Evolutionary conservation across 768 basidiomycete species (phyloP).

Genomic region (Dioszegia crocea): DNA sequence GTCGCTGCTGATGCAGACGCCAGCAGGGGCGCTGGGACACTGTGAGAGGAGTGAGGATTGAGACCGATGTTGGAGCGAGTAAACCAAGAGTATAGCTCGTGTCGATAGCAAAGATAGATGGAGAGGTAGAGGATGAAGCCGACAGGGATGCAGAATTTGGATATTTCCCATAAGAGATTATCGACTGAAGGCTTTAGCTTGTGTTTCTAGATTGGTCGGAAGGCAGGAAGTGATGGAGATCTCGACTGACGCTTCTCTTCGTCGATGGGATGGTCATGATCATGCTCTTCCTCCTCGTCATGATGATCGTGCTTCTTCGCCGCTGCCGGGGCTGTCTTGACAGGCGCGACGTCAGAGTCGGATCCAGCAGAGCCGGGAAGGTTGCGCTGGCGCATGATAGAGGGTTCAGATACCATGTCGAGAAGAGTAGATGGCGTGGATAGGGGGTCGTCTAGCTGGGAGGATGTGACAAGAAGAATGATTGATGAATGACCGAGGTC

Average conservation of each 20-base stretch:
- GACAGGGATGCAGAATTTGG: constrained; percentile 9
- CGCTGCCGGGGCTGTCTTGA: neutral
- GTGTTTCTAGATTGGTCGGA: too few relatives aligned
- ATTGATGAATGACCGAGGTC: neutral
- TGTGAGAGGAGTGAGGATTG: neutral
- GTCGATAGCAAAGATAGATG: constrained; percentile 5
- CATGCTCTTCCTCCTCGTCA: neutral
- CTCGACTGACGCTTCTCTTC: neutral
- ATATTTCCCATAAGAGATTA: constrained; percentile 9
- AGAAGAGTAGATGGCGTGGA: neutral
- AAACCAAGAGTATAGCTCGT: neutral
- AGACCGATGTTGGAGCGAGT: neutral
- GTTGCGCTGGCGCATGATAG: neutral
- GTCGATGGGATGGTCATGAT: constrained; percentile 6
- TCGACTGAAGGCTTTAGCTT: neutral
- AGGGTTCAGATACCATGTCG: neutral
- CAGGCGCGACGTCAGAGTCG: neutral
- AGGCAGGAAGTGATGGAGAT: neutral
- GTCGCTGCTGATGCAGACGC: neutral
- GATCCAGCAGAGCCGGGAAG: neutral
- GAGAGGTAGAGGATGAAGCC: neutral
- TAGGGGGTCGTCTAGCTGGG: neutral
- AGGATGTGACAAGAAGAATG: neutral
- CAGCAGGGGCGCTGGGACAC: neutral
- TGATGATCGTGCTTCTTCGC: neutral